Conservation (phyloP, 1,284 basidiomycete genomes). For the Cutaneotrichosporon sp. region DNA sequence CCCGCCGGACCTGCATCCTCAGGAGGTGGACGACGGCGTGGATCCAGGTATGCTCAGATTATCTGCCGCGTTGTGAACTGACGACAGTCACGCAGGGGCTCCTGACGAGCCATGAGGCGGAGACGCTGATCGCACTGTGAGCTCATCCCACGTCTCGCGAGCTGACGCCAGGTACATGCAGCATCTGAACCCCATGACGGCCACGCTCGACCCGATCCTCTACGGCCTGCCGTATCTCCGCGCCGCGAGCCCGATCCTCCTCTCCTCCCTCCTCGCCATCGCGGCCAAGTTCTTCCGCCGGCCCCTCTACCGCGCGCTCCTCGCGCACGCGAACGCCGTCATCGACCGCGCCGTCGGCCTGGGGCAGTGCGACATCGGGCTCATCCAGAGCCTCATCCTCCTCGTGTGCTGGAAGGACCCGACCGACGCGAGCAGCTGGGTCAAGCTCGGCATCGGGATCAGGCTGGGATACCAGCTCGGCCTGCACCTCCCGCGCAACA, state of each 20-base stretch:
- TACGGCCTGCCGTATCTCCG: constrained; percentile 23
- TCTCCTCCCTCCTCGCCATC: constrained; percentile 18
- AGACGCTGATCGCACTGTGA: constrained; percentile 10
- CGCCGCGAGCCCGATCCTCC: constrained; percentile 13
- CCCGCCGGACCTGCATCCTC: neutral
- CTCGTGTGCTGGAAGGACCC: constrained; percentile 24
- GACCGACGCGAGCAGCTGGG: constrained; percentile 18
- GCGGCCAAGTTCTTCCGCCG: constrained; percentile 22
- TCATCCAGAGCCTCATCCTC: constrained; percentile 22
- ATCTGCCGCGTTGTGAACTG: too few relatives aligned
- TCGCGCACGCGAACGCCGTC: constrained; percentile 14
- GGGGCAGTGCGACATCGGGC: constrained; percentile 10
- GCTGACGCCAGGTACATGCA: constrained; percentile 14
- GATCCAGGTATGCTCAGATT: constrained; percentile 17
- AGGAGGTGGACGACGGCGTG: neutral
- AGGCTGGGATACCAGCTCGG: constrained; percentile 23
- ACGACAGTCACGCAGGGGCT: constrained; percentile 18
- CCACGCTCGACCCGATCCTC: constrained; percentile 23
- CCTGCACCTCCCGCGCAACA: constrained; percentile 15
- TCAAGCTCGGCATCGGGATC: constrained; percentile 25
- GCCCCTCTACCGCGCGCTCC: constrained; percentile 13
- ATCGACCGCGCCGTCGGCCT: constrained; percentile 15
- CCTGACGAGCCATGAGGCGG: constrained; percentile 20
- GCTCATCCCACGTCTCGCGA: neutral
- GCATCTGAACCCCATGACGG: constrained; percentile 26